Percentiles rank a stretch among this genome's conserved stretches.
These are phyloP conservation scores for Blastomyces emzantsi DNA, from an alignment of 2,329 filamentous ascomycete species.

Conservation along the genomic window DNA sequence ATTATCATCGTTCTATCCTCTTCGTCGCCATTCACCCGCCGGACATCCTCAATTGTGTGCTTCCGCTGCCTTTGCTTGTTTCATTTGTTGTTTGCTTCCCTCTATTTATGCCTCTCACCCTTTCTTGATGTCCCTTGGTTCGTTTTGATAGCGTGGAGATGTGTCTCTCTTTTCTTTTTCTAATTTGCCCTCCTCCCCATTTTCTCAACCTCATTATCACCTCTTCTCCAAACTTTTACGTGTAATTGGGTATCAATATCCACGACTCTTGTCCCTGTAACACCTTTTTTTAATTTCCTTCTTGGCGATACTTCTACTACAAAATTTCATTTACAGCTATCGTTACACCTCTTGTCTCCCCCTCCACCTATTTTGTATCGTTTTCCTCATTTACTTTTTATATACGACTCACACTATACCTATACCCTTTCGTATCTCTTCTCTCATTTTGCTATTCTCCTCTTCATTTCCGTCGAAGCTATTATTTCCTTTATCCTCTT, in stretches of 20 bases:
- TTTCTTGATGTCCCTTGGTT: not conserved
- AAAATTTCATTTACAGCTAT: not conserved
- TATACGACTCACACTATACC: not conserved
- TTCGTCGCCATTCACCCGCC: too few species aligned
- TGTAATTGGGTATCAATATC: not conserved
- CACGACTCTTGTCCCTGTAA: not conserved
- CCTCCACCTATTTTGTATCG: constrained; percentile 8
- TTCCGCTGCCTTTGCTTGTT: not conserved
- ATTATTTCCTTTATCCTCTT: constrained; percentile 10
- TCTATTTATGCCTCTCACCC: not conserved
- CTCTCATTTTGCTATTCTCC: constrained; percentile 6
- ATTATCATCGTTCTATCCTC: too few species aligned
- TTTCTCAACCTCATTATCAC: too few species aligned
- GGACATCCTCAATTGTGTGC: too few species aligned
- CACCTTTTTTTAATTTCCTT: not conserved
- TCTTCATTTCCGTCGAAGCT: not conserved
- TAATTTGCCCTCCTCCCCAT: too few species aligned
- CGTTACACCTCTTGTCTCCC: constrained; percentile 9
- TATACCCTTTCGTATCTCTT: not conserved
- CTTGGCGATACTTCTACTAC: not conserved
- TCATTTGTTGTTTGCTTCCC: constrained; percentile 8
- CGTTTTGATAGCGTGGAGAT: too few species aligned
- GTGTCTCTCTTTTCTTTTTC: too few species aligned
- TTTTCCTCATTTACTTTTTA: not conserved
- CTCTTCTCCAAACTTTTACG: not conserved